Base-by-base conservation (phyloP, 2,329 filamentous ascomycete genomes). In the Ampelomyces quisqualis region DNA sequence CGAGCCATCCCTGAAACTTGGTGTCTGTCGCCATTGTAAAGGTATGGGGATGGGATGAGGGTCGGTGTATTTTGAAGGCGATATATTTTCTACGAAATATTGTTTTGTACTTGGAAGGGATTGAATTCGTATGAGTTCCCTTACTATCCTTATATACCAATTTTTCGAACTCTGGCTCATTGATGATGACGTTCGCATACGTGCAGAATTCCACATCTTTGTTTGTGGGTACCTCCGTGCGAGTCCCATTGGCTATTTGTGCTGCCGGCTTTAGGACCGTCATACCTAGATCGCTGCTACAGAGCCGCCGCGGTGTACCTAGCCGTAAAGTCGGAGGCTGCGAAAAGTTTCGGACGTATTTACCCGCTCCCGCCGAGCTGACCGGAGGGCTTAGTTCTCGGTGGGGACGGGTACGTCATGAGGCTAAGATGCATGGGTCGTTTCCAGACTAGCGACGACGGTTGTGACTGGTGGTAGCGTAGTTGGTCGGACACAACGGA, bases 1-100 rank as follows among this genome's bases (percentile, higher is more conserved):
- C 78, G 60, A 79, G 69, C 77, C 77, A 80, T 53, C 77, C 78
- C 58, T 77, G 70, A 53, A 80, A 80, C 17, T 50, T 53, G 19
- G 51, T 51, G 29, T 51, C 48, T 37, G 51, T 26, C 9, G 26
- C 42, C 55, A 58, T 60, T 40, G 22, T 39, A n/a, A n/a, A n/a
- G n/a, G n/a, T n/a, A n/a, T n/a, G n/a, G n/a, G n/a, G n/a, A n/a
- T n/a, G n/a, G n/a, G n/a, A n/a, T n/a, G n/a, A n/a, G n/a, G n/a
- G n/a, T n/a, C 28, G 18, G 8, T 26, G 33, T 33, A 19, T 11
- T 7, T 27, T 7, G 14, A 13, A 30, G n/a, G 28, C 19, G 6
- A 11, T 8, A 26, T 17, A 31, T 2, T 5, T 7, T 27, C 14
- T 19, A 5, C 10, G 8, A 7, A 13, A 13, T 32, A 18, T 19